Percentiles rank a stretch among this genome's conserved stretches.
phyloP scores from a whole-genome alignment of 2,329 filamentous ascomycete species.

The Diplodia sapinea region DNA sequence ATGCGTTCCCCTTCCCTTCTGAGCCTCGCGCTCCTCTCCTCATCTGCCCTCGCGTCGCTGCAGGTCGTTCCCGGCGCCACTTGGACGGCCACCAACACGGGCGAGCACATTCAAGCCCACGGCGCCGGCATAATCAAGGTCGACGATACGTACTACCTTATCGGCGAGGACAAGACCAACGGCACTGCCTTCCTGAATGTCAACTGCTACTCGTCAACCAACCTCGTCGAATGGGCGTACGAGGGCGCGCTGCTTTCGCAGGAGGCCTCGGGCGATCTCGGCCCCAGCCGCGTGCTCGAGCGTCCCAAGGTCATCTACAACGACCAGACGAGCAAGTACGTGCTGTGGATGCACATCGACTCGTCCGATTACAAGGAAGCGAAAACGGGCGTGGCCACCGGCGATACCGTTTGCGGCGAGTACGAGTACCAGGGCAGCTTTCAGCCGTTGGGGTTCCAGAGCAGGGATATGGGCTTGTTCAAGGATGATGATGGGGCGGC shows the following conservation, averaged over 20 bases:
- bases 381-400: constrained; percentile 67
- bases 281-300: constrained; percentile 67
- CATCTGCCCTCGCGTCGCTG: constrained; percentile 40
- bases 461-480: constrained; percentile 65
- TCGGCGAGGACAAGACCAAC: constrained; percentile 73
- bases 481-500: constrained; percentile 66
- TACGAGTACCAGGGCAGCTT: constrained; percentile 60
- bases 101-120: constrained; percentile 69
- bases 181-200: constrained; percentile 67
- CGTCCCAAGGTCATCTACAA: constrained; percentile 73
- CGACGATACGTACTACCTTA: constrained; percentile 66
- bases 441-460: constrained; percentile 57
- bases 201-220: constrained; percentile 69
- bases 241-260: constrained; percentile 64
- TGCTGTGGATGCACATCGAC: constrained; percentile 74
- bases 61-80: constrained; percentile 49
- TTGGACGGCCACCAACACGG: constrained; percentile 50
- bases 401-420: constrained; percentile 63
- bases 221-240: constrained; percentile 69
- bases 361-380: constrained; percentile 66
- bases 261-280: constrained; percentile 61
- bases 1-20: not conserved
- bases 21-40: constrained; percentile 34
- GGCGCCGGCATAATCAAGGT: constrained; percentile 68
- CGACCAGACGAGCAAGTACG: constrained; percentile 66